A percentile compares a stretch with the other conserved stretches of the same genome.
These are phyloP conservation scores for Xerocomellus dryophilus DNA, from an alignment of 768 basidiomycete genomes.

Conservation along the genomic window DNA sequence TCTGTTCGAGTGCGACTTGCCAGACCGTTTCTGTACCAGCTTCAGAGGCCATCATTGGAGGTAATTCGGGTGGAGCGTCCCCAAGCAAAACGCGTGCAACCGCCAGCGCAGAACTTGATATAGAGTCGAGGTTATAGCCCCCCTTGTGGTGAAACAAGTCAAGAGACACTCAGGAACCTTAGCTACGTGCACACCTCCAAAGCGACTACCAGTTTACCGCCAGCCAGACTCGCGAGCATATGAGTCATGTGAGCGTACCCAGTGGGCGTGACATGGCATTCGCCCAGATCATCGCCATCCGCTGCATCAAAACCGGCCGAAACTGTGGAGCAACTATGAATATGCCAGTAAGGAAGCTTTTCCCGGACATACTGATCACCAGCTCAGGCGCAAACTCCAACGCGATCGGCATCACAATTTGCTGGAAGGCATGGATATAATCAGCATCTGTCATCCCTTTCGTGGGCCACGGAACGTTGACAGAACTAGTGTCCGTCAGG, in stretches of 20 bases:
- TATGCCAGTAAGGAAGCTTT: background rate
- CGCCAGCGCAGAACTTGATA: conserved; percentile 82
- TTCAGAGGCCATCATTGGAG: conserved; percentile 71
- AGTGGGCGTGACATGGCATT: conserved; percentile 84
- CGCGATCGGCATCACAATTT: conserved; percentile 94
- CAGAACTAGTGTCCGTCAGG: conserved; percentile 54
- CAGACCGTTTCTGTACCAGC: conserved; percentile 86
- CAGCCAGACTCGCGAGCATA: conserved; percentile 86
- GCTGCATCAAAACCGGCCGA: conserved; percentile 99
- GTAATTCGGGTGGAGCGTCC: conserved; percentile 74
- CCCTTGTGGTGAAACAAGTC: conserved; percentile 51
- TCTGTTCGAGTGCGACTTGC: conserved; percentile 84
- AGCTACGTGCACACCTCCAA: conserved; percentile 66
- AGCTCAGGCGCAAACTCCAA: conserved; percentile 95
- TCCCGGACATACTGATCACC: conserved; percentile 74
- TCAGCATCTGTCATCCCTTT: conserved; percentile 91
- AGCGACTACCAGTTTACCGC: conserved; percentile 86
- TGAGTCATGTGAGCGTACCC: conserved; percentile 99
- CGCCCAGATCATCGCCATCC: conserved; percentile 85
- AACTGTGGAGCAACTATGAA: conserved; percentile 47
- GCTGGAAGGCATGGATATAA: conserved; percentile 95
- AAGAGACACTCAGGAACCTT: background rate
- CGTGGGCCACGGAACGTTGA: conserved; percentile 94
- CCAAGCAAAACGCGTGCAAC: conserved; percentile 89
- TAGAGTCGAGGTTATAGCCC: conserved; percentile 90